phyloP scores from a whole-genome alignment of 805 yeast species.

The Komagataella pseudopastoris region DNA sequence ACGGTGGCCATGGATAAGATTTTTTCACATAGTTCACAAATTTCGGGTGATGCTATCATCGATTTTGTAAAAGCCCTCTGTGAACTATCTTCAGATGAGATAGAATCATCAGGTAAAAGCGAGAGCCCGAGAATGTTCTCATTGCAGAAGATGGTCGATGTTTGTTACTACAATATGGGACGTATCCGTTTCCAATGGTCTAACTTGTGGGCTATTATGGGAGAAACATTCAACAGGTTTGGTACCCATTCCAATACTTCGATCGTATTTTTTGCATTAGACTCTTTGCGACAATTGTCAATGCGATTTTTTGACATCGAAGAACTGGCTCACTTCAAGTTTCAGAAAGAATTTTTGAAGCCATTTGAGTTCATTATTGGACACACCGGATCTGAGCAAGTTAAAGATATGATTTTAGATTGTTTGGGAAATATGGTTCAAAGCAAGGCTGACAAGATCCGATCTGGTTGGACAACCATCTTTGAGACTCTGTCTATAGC shows the following conservation, averaged over 20 bases:
- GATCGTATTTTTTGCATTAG: constrained; percentile 82
- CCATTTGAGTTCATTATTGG: constrained; percentile 77
- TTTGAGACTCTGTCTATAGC: constrained; percentile 68
- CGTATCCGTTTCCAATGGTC: constrained; percentile 96
- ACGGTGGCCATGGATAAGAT: constrained; percentile 78
- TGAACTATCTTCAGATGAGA: constrained; percentile 81
- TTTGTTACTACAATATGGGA: constrained; percentile 93
- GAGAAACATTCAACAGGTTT: constrained; percentile 73
- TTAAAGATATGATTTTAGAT: constrained; percentile 81
- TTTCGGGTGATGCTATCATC: constrained; percentile 75
- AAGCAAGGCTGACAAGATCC: constrained; percentile 59
- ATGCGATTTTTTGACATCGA: constrained; percentile 88
- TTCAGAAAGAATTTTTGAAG: constrained; percentile 84
- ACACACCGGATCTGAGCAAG: constrained; percentile 53
- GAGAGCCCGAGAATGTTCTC: constrained; percentile 84
- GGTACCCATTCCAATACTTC: constrained; percentile 68
- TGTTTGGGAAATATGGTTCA: constrained; percentile 78
- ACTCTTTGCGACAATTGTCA: constrained; percentile 84
- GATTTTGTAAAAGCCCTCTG: constrained; percentile 80
- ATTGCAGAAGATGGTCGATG: constrained; percentile 90
- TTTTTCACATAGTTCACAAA: constrained; percentile 66
- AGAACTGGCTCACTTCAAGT: constrained; percentile 88
- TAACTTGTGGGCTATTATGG: constrained; percentile 89
- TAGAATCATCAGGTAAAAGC: constrained; percentile 74
- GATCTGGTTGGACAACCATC: constrained; percentile 92